phyloP scores from a whole-genome alignment of 2,329 filamentous ascomycete species.

The Fusarium sp. region DNA sequence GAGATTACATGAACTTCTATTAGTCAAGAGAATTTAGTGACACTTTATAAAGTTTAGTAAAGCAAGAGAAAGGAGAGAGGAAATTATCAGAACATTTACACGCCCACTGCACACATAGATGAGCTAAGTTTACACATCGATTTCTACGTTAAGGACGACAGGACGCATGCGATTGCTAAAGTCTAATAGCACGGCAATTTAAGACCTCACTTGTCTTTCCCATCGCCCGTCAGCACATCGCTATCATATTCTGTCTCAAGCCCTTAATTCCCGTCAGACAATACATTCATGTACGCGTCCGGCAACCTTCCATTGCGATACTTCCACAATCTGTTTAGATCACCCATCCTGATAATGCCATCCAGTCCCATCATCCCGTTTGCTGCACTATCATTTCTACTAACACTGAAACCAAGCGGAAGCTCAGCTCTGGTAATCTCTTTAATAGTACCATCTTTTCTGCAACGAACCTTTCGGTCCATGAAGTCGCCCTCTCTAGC shows the following conservation, averaged over 20 bases:
- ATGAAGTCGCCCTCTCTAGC: constrained; percentile 15
- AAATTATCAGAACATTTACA: too few relatives aligned
- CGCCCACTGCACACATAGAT: not conserved
- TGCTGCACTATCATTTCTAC: not conserved
- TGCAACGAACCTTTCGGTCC: constrained; percentile 4
- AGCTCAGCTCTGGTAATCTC: constrained; percentile 10
- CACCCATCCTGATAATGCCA: constrained; percentile 13
- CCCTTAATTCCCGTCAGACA: not conserved
- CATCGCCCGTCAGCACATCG: too few relatives aligned
- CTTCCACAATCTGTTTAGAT: constrained; percentile 25
- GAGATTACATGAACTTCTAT: not conserved
- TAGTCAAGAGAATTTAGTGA: too few relatives aligned
- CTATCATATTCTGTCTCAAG: not conserved
- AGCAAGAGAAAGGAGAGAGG: too few relatives aligned
- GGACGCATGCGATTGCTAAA: not conserved
- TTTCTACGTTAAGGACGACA: not conserved
- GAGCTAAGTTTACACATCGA: not conserved
- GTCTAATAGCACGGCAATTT: not conserved
- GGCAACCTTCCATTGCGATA: constrained; percentile 15
- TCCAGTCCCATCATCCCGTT: not conserved
- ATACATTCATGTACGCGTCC: not conserved
- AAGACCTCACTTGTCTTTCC: not conserved
- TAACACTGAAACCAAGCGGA: not conserved
- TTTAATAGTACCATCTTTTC: constrained; percentile 13
- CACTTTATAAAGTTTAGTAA: too few relatives aligned